Conservation (phyloP, 805 yeast species). For the Barnettozyma sucrosica region DNA sequence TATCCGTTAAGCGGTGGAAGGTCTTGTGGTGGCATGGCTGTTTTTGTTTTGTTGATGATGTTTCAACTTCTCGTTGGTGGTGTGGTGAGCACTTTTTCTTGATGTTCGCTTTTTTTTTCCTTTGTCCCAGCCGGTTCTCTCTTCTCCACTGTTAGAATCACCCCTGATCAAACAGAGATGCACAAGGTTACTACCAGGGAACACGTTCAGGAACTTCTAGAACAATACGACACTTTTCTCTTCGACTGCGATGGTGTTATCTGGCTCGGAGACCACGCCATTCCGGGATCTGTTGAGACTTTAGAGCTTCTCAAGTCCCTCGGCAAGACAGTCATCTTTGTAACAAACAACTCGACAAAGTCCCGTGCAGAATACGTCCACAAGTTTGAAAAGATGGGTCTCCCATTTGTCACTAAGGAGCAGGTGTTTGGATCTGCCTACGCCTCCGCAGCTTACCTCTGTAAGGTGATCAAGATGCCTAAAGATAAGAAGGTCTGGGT, state of each 20-base stretch:
- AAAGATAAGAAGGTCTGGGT: slow-evolving; percentile 80
- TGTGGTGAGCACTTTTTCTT: background rate
- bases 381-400: slow-evolving; percentile 61
- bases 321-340: slow-evolving; percentile 75
- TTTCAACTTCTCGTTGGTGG: background rate
- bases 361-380: slow-evolving; percentile 69
- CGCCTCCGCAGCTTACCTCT: slow-evolving; percentile 83
- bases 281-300: slow-evolving; percentile 78
- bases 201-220: slow-evolving; percentile 50
- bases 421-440: slow-evolving; percentile 91
- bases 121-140: background rate
- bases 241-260: slow-evolving; percentile 98
- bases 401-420: slow-evolving; percentile 35
- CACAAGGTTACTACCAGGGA: slow-evolving; percentile 41
- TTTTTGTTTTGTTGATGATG: background rate
- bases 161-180: slow-evolving; percentile 22
- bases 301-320: slow-evolving; percentile 45
- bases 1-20: slow-evolving; percentile 85
- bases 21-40: slow-evolving; percentile 46
- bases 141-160: background rate
- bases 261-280: slow-evolving; percentile 81
- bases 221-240: slow-evolving; percentile 72
- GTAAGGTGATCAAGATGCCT: slow-evolving; percentile 68
- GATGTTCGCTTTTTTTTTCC: background rate
- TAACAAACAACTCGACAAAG: slow-evolving; percentile 93